Percentiles rank a stretch among this genome's conserved stretches.
Conservation (phyloP, 2,329 filamentous ascomycete genomes). For the Coniella lustricola region DNA sequence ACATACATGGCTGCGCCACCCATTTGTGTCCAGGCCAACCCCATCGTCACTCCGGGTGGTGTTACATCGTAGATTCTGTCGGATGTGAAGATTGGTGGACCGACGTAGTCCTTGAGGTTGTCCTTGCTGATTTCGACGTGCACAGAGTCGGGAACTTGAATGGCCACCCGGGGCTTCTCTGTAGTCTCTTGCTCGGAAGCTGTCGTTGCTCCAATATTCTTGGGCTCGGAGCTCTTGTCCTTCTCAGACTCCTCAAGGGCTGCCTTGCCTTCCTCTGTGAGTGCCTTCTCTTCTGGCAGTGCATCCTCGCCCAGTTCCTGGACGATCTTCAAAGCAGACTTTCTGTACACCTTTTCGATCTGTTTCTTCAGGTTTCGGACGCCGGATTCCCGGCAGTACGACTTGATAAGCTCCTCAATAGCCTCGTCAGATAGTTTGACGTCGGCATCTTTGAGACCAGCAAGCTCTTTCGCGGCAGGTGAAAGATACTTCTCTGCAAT, state of each 20-base stretch:
- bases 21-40: conserved; percentile 95
- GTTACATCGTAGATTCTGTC: conserved; percentile 92
- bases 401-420: conserved; percentile 95
- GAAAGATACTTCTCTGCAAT: conserved; percentile 91
- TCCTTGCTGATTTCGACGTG: conserved; percentile 81
- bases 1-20: conserved; percentile 95
- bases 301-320: conserved; percentile 84
- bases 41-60: conserved; percentile 93
- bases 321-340: conserved; percentile 94
- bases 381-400: conserved; percentile 93
- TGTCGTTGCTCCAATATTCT: conserved; percentile 22
- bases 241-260: conserved; percentile 66
- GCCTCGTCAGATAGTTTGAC: conserved; percentile 81
- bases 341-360: conserved; percentile 98
- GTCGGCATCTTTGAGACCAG: conserved; percentile 82
- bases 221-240: conserved; percentile 39
- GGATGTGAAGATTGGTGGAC: conserved; percentile 89
- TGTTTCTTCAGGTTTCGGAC: conserved; percentile 98
- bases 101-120: conserved; percentile 93
- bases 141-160: conserved; percentile 80
- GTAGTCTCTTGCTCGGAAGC: conserved; percentile 56
- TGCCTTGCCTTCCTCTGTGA: conserved; percentile 80
- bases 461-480: conserved; percentile 88
- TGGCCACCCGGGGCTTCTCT: conserved; percentile 64
- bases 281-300: conserved; percentile 69